Conservation (phyloP, 768 basidiomycete species). For the Agrocybe praecox region DNA sequence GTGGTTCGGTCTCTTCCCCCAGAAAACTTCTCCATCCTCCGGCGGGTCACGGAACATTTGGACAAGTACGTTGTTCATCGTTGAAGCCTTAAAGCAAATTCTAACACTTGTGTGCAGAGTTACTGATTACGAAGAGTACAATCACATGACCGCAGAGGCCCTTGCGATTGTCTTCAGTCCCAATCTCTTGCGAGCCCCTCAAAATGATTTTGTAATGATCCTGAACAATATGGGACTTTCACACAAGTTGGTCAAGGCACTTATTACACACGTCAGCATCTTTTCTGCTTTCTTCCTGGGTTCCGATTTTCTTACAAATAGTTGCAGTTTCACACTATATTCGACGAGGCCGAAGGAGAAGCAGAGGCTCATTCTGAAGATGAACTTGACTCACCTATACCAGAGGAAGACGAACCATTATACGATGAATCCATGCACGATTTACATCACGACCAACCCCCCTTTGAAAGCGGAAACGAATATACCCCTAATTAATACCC, state of each 20-base stretch:
- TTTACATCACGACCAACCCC: slow-evolving; percentile 18
- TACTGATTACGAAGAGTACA: slow-evolving; percentile 86
- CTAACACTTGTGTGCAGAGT: slow-evolving; percentile 46
- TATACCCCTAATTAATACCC: slow-evolving; percentile 29
- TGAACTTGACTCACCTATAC: slow-evolving; percentile 65
- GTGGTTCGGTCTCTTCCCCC: slow-evolving; percentile 73
- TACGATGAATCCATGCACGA: slow-evolving; percentile 22
- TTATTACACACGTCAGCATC: slow-evolving; percentile 71
- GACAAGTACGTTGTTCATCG: slow-evolving; percentile 53
- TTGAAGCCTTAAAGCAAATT: neutral
- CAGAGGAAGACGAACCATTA: slow-evolving; percentile 50
- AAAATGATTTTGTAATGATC: slow-evolving; percentile 78
- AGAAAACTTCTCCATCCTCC: slow-evolving; percentile 78
- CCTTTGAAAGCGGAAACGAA: slow-evolving; percentile 17
- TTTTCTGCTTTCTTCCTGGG: neutral
- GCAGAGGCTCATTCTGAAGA: slow-evolving; percentile 59
- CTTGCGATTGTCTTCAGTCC: slow-evolving; percentile 88
- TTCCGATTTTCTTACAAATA: slow-evolving; percentile 9
- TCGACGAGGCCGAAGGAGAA: slow-evolving; percentile 69
- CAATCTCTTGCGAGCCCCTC: slow-evolving; percentile 74
- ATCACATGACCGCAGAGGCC: slow-evolving; percentile 88
- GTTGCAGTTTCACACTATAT: slow-evolving; percentile 64
- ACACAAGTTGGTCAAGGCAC: slow-evolving; percentile 73
- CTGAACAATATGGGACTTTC: slow-evolving; percentile 80
- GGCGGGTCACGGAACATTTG: slow-evolving; percentile 81